A percentile compares a stretch with the other conserved stretches of the same genome.
phyloP scores from a whole-genome alignment of 106 monocot genomes.

The Apostasia shenzhenica region DNA sequence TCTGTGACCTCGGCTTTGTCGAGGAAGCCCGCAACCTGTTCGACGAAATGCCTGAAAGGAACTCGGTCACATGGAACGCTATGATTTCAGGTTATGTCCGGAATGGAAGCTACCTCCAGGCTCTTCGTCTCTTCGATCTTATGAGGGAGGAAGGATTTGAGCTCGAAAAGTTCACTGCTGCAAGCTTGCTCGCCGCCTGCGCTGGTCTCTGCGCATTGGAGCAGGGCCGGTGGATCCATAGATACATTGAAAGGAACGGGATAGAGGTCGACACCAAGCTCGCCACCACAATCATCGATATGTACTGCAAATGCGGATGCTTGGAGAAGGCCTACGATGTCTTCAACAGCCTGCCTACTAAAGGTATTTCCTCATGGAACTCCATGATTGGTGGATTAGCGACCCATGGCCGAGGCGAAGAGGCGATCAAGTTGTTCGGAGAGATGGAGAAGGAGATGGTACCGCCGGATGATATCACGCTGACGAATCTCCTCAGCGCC shows the following conservation, averaged over 20 bases:
- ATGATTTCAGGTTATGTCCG: conserved; percentile 57
- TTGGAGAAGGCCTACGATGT: conserved; percentile 54
- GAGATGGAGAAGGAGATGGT: conserved; percentile 45
- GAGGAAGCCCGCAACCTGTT: conserved; percentile 42
- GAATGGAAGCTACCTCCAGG: conserved; percentile 35
- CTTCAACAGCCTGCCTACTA: conserved; percentile 32
- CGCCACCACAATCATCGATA: conserved; percentile 63
- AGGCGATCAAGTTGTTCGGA: conserved; percentile 45
- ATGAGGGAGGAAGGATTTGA: conserved; percentile 39
- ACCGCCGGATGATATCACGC: conserved; percentile 63
- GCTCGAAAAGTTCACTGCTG: conserved; percentile 49
- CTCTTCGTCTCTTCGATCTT: conserved; percentile 41
- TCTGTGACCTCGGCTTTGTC: conserved; percentile 30
- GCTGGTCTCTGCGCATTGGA: conserved; percentile 50
- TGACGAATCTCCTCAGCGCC: conserved; percentile 61
- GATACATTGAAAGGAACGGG: conserved; percentile 21
- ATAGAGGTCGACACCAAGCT: conserved; percentile 59
- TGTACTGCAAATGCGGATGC: conserved; percentile 89
- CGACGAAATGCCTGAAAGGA: conserved; percentile 53
- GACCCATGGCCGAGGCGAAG: conserved; percentile 38
- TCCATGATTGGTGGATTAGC: conserved; percentile 86
- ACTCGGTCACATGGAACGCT: conserved; percentile 61
- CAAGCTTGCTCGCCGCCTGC: conserved; percentile 70
- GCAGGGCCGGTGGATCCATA: conserved; percentile 61
- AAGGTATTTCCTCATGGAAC: conserved; percentile 54